phyloP scores from a whole-genome alignment of 2,329 filamentous ascomycete genomes.

The Alternaria atra region DNA sequence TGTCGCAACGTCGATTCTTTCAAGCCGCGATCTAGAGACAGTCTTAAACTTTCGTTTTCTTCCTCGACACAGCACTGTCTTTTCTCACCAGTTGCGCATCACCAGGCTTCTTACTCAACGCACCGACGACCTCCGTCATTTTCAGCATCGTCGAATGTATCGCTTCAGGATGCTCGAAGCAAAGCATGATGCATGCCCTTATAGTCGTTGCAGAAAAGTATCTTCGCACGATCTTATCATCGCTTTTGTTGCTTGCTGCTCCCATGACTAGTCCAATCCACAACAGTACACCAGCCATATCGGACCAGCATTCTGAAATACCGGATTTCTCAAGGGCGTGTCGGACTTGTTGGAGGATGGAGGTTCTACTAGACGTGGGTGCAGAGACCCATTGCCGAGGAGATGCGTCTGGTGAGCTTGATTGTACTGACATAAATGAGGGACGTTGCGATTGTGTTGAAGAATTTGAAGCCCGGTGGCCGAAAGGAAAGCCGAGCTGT shows the following conservation, averaged over 20 bases:
- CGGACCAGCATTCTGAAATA: constrained; percentile 45
- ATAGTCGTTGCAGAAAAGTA: constrained; percentile 47
- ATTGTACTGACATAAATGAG: constrained; percentile 18
- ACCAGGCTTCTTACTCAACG: constrained; percentile 9
- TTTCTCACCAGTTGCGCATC: constrained; percentile 2
- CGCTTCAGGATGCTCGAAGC: constrained; percentile 48
- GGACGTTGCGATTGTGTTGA: constrained; percentile 18
- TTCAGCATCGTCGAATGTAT: constrained; percentile 39
- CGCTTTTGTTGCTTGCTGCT: constrained; percentile 40
- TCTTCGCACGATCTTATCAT: constrained; percentile 31
- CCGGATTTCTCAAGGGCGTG: constrained; percentile 41
- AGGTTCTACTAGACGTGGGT: constrained; percentile 12
- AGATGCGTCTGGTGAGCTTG: constrained; percentile 13
- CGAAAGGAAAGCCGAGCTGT: constrained; percentile 14
- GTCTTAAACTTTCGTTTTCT: constrained; percentile 16
- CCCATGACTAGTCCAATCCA: constrained; percentile 48
- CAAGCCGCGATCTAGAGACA: background rate
- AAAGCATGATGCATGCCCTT: constrained; percentile 44
- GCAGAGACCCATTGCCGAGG: background rate
- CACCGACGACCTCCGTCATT: constrained; percentile 38
- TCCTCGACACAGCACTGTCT: constrained; percentile 19
- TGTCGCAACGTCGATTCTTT: constrained; percentile 18
- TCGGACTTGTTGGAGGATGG: constrained; percentile 35
- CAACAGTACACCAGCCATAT: constrained; percentile 51
- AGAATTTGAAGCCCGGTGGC: constrained; percentile 12